Evolutionary conservation across 1,284 basidiomycete genomes (phyloP), one percentile per base, ranked within the genome.

Genomic region (Ceratobasidium sp.): DNA sequence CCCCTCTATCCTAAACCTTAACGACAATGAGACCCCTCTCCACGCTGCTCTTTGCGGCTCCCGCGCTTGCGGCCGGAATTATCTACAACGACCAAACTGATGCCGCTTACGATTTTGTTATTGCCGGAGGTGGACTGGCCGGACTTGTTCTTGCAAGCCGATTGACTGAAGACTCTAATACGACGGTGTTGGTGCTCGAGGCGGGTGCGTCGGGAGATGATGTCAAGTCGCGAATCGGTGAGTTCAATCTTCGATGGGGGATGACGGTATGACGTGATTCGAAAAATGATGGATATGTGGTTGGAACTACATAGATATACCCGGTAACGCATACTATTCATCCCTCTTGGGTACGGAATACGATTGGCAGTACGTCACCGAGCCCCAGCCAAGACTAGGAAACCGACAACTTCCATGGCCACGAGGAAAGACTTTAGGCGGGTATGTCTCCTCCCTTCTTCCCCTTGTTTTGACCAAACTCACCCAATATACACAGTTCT

Each of bases 101-200:
- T 42, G 82, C 86, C 58, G 84, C 88, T 0, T 91, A 91, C 83
- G 90, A 91, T 83, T 91, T 90, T 82, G 86, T 91, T 78, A 88
- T 91, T 80, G 87, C 86, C 33, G 79, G 91, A 49, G 94, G 93
- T 46, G 94, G 94, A 58, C 89, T 92, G 4, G 93, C 92, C 4
- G 94, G 94, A 42, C 88, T 95, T 28, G 91, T 91, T 7, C 84
- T 95, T 40, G 94, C 93, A 0, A 86, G 89, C 18, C 89, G 93
- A 39, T 87, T 96, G n/a, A 89, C 92, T 0, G 93, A 93, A 80
- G 90, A 93, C 86, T 84, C 87, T 0, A 90, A 89, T 81, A 87
- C 86, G n/a, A 92, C 91, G 0, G 92, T 95, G 10, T 88, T 93
- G 49, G 92, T 94, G 58, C 87, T 94, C 76, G 93, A 95, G 83